phyloP scores from a whole-genome alignment of 768 basidiomycete species.

The Lentinus brumalis region DNA sequence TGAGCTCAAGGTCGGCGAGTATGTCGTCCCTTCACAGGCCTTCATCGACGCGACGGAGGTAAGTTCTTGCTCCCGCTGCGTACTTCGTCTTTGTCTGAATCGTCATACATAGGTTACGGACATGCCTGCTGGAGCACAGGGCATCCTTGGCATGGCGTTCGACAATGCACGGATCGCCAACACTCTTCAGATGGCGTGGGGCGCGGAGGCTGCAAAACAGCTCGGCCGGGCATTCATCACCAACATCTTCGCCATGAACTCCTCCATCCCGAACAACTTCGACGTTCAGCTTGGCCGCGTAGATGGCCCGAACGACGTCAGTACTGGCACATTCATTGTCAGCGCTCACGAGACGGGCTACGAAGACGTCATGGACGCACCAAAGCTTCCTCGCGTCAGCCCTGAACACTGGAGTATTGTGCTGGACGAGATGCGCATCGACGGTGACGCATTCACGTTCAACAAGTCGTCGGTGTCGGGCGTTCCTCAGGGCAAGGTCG shows the following conservation, averaged over 20 bases:
- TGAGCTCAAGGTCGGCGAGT: conserved; percentile 37
- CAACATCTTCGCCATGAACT: conserved; percentile 27
- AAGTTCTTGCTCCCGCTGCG: conserved; percentile 45
- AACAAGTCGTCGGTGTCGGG: conserved; percentile 28
- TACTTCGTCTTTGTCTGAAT: background rate
- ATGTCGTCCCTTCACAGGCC: conserved; percentile 57
- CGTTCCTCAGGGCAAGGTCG: conserved; percentile 24
- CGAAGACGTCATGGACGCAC: conserved; percentile 18
- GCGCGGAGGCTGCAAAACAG: conserved; percentile 5
- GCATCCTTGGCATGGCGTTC: conserved; percentile 80
- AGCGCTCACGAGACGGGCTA: conserved; percentile 23
- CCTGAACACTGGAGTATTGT: conserved; percentile 27
- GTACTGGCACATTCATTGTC: conserved; percentile 29
- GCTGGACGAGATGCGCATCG: conserved; percentile 46
- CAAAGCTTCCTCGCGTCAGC: conserved; percentile 39
- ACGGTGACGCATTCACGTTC: conserved; percentile 52
- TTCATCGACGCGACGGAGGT: conserved; percentile 26
- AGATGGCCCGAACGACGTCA: conserved; percentile 17
- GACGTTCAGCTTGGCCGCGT: conserved; percentile 27
- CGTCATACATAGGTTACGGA: background rate
- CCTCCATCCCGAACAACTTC: conserved; percentile 25
- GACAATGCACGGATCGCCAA: conserved; percentile 75
- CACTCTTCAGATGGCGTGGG: conserved; percentile 3
- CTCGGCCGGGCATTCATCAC: conserved; percentile 23
- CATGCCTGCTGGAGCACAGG: conserved; percentile 37